Conservation (phyloP, 169 alveolate species). For the Plasmodium vivax region DNA sequence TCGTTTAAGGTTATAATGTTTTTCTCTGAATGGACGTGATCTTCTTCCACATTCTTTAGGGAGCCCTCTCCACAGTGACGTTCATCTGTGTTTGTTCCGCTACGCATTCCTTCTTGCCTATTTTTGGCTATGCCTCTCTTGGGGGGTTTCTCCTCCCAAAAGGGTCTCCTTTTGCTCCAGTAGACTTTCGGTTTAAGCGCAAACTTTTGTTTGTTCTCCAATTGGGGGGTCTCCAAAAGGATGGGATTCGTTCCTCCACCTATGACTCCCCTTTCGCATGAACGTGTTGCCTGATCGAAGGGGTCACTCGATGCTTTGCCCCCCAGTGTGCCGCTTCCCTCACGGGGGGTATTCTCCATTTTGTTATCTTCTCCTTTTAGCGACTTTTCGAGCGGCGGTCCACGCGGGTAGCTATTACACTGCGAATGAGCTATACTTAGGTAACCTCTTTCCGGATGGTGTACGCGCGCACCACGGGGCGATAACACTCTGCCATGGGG, state of each 20-base stretch:
- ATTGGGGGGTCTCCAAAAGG: background rate
- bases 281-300: background rate
- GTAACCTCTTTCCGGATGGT: background rate
- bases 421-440: background rate
- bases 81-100: background rate
- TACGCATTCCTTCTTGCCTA: background rate
- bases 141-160: background rate
- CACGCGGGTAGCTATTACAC: background rate
- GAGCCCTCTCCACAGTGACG: background rate
- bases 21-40: background rate
- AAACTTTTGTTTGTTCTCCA: background rate
- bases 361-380: background rate
- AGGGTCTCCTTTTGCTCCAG: conserved; percentile 28
- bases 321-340: background rate
- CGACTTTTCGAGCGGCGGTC: background rate
- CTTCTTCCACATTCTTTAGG: background rate
- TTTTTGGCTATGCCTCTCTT: background rate
- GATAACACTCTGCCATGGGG: background rate
- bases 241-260: background rate
- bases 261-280: background rate
- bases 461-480: background rate
- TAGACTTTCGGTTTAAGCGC: conserved; percentile 9
- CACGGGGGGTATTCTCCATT: background rate
- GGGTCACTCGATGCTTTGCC: background rate
- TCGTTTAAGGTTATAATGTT: background rate